phyloP scores from a whole-genome alignment of 345 rosid genomes.

The Linum trigynum region DNA sequence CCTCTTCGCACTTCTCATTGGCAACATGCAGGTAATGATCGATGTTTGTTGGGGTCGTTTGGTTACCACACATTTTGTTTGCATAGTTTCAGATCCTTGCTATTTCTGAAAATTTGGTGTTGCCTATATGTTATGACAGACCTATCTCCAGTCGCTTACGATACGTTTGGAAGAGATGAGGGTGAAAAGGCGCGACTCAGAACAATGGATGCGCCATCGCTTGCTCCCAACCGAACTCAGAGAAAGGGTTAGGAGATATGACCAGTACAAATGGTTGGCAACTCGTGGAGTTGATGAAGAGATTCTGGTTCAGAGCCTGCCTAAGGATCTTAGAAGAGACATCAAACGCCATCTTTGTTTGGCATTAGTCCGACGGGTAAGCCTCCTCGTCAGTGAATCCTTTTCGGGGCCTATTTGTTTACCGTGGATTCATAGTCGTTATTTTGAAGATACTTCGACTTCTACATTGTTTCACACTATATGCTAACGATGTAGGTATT shows the following conservation, averaged over 20 bases:
- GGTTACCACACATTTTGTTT: too few species aligned
- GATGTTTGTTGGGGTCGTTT: too few species aligned
- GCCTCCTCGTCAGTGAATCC: constrained; percentile 13
- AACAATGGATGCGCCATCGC: constrained; percentile 99
- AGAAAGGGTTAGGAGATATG: constrained; percentile 85
- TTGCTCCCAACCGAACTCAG: constrained; percentile 80
- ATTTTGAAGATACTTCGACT: too few species aligned
- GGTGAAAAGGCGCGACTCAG: constrained; percentile 93
- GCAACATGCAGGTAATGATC: constrained; percentile 84
- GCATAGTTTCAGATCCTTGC: too few species aligned
- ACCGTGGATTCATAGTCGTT: not conserved
- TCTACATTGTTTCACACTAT: too few species aligned
- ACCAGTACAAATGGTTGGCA: constrained; percentile 95
- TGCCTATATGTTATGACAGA: constrained; percentile 37
- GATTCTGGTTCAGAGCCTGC: constrained; percentile 72
- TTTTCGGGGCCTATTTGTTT: not conserved
- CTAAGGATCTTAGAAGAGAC: constrained; percentile 92
- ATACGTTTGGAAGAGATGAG: constrained; percentile 97
- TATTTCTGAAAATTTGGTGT: constrained; percentile 5
- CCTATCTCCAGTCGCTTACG: constrained; percentile 92
- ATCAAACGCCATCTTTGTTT: constrained; percentile 92
- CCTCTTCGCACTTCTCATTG: constrained; percentile 92
- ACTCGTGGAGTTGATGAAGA: constrained; percentile 97
- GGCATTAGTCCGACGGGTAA: constrained; percentile 86
- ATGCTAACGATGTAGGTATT: too few species aligned